phyloP scores from a whole-genome alignment of 306 rosid genomes.

The Cicer pinnatifidum region DNA sequence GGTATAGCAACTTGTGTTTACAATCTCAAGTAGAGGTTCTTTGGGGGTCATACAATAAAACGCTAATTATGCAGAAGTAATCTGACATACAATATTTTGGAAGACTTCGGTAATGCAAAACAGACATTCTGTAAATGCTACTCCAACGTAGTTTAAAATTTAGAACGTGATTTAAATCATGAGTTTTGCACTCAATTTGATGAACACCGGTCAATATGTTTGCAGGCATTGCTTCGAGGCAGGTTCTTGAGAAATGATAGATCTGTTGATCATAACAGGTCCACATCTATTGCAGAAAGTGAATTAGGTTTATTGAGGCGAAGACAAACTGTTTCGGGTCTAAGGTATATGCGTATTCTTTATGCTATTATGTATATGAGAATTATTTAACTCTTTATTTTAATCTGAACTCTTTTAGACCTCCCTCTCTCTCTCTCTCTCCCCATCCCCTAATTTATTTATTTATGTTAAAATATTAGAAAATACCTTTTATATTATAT shows the following conservation, averaged over 20 bases:
- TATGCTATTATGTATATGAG: constrained; percentile 14
- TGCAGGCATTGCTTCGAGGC: constrained; percentile 93
- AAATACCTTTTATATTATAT: no score
- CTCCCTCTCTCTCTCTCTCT: background rate
- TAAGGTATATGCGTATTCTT: constrained; percentile 64
- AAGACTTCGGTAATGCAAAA: constrained; percentile 29
- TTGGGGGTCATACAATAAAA: background rate
- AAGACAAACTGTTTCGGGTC: constrained; percentile 81
- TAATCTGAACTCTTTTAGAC: background rate
- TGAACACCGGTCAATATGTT: constrained; percentile 34
- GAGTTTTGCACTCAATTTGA: constrained; percentile 40
- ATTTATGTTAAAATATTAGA: no score
- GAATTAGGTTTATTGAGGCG: constrained; percentile 90
- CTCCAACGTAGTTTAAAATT: constrained; percentile 23
- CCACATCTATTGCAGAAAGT: constrained; percentile 75
- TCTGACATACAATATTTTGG: constrained; percentile 15
- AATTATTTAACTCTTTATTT: background rate
- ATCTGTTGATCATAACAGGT: constrained; percentile 59
- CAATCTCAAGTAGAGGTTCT: constrained; percentile 9
- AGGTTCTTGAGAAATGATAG: constrained; percentile 88
- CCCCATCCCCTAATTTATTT: background rate
- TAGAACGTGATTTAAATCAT: background rate
- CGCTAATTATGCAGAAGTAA: background rate
- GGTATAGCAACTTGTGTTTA: constrained; percentile 26
- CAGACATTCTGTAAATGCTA: constrained; percentile 9